Conservation (phyloP, 2,329 filamentous ascomycete species). For the Polychaeton citri region DNA sequence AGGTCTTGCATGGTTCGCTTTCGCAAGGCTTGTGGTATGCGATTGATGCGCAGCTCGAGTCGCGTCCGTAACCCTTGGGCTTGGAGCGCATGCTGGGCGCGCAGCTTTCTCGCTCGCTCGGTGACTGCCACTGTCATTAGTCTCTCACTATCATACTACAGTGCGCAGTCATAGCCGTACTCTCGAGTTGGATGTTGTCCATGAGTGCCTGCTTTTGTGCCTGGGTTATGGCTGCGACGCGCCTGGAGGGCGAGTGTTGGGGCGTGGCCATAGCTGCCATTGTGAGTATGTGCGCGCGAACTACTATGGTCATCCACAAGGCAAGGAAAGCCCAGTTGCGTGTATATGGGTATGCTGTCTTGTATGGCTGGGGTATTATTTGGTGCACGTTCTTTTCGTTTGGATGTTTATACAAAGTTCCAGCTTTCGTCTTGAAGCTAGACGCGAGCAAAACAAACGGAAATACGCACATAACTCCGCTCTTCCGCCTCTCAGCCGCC, state of each 20-base stretch:
- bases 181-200: constrained; percentile 79
- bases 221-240: constrained; percentile 18
- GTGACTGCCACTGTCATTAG: constrained; percentile 46
- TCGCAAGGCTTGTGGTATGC: constrained; percentile 69
- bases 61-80: constrained; percentile 72
- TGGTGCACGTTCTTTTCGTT: background rate
- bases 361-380: background rate
- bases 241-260: background rate
- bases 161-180: constrained; percentile 34
- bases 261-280: background rate
- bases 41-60: constrained; percentile 85
- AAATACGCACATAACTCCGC: no score
- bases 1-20: constrained; percentile 74
- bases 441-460: background rate
- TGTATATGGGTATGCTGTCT: no score
- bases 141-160: constrained; percentile 1
- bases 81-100: constrained; percentile 79
- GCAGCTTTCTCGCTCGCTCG: constrained; percentile 72
- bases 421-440: background rate
- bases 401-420: background rate
- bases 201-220: constrained; percentile 74
- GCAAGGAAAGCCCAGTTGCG: background rate
- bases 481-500: no score
- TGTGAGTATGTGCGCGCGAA: no score
- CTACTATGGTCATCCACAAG: background rate